Percentiles rank a stretch among this genome's conserved stretches.
phyloP scores from a whole-genome alignment of 176 grass and related monocot genomes.

The Thinopyrum elongatum region DNA sequence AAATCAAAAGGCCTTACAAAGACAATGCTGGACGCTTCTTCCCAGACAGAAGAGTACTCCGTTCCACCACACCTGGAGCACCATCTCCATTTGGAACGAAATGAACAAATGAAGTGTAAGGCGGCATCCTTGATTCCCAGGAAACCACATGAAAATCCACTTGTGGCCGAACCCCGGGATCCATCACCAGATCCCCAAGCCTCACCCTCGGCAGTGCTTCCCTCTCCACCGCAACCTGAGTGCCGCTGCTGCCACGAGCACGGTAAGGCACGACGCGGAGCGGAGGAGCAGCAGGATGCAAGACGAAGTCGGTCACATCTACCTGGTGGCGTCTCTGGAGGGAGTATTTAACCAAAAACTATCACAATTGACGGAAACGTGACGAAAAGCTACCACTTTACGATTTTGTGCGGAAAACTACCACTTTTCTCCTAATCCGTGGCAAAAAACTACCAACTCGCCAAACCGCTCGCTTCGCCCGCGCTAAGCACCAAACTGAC shows the following conservation, averaged over 20 bases:
- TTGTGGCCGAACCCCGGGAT: not conserved
- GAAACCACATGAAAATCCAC: not conserved
- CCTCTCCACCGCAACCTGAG: not conserved
- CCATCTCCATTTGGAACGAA: not conserved
- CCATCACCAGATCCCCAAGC: not conserved
- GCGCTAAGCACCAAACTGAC: too few species aligned
- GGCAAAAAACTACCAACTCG: too few species aligned
- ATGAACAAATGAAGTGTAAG: not conserved
- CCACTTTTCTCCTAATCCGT: too few species aligned
- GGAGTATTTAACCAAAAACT: too few species aligned
- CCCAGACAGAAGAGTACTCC: not conserved
- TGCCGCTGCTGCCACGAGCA: not conserved
- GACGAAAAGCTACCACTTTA: too few species aligned
- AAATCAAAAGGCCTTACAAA: not conserved
- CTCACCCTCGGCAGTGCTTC: not conserved
- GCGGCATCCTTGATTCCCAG: not conserved
- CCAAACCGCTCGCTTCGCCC: too few species aligned
- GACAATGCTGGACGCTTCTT: not conserved
- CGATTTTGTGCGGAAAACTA: too few species aligned
- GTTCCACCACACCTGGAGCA: not conserved
- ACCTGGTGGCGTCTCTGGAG: not conserved
- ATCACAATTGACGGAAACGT: too few species aligned
- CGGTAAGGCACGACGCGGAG: not conserved
- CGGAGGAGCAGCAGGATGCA: not conserved
- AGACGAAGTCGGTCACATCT: not conserved